phyloP scores from a whole-genome alignment of 768 basidiomycete species.

The Rhizopogon roseolus region DNA sequence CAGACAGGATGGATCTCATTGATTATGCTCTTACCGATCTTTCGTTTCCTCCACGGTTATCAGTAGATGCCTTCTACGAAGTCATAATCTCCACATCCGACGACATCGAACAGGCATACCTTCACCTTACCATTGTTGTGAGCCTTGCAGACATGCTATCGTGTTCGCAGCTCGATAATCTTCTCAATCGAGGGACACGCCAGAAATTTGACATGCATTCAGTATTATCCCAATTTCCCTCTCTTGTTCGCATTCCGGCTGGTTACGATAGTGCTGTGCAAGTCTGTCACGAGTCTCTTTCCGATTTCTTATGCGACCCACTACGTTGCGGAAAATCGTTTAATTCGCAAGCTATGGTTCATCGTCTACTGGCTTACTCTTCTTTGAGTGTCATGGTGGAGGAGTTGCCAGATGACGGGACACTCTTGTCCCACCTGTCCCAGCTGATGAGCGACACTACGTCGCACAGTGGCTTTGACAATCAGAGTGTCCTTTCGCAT shows the following conservation, averaged over 20 bases:
- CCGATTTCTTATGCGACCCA: not conserved
- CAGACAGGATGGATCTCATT: not conserved
- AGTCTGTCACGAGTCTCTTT: not conserved
- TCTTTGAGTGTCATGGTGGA: not conserved
- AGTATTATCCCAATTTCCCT: not conserved
- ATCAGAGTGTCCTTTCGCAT: not conserved
- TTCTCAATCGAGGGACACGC: not conserved
- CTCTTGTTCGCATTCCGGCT: not conserved
- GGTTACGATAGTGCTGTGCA: too few relatives aligned
- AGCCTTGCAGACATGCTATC: not conserved
- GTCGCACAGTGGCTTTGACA: not conserved
- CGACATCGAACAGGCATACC: not conserved
- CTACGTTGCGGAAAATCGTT: not conserved
- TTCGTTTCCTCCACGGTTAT: not conserved
- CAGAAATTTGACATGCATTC: not conserved
- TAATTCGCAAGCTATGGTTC: not conserved
- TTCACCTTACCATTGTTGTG: not conserved
- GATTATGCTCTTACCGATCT: too few relatives aligned
- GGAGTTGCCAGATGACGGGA: not conserved
- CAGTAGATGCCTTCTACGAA: not conserved
- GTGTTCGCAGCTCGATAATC: not conserved
- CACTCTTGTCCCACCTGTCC: not conserved
- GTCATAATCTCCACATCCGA: not conserved
- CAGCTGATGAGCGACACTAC: too few relatives aligned
- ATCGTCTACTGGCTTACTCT: not conserved